phyloP scores from a whole-genome alignment of 108 stramenopile species.

The Nannochloropsis oceanica region DNA sequence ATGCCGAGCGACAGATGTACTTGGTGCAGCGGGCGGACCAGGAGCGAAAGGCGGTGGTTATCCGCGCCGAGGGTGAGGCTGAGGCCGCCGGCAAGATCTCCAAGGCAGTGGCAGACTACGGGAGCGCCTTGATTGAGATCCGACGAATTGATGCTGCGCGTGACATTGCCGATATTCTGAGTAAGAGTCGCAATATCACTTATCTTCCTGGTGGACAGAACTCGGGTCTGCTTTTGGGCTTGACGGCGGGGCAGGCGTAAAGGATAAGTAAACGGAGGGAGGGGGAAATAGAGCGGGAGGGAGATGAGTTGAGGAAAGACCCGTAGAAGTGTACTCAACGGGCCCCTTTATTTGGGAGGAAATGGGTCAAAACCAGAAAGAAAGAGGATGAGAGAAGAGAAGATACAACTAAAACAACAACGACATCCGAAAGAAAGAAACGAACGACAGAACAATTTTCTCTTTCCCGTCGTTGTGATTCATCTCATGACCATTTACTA shows the following conservation, averaged over 20 bases:
- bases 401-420: too few relatives aligned
- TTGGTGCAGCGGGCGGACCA: slow-evolving; percentile 90
- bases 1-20: slow-evolving; percentile 96
- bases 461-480: too few relatives aligned
- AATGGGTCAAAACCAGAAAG: too few relatives aligned
- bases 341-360: too few relatives aligned
- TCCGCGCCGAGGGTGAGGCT: slow-evolving; percentile 97
- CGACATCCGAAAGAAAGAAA: too few relatives aligned
- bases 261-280: neutral
- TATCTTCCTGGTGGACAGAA: slow-evolving; percentile 72
- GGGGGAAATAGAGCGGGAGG: neutral
- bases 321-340: neutral
- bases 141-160: slow-evolving; percentile 98
- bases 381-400: too few relatives aligned
- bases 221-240: slow-evolving; percentile 36
- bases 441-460: too few relatives aligned
- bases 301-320: neutral
- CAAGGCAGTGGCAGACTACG: slow-evolving; percentile 83
- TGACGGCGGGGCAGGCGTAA: neutral
- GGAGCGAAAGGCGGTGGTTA: slow-evolving; percentile 89
- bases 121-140: slow-evolving; percentile 93
- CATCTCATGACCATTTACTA: too few relatives aligned
- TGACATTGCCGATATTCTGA: slow-evolving; percentile 89
- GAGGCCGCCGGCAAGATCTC: slow-evolving; percentile 92
- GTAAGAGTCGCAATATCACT: slow-evolving; percentile 74